phyloP scores from a whole-genome alignment of 2,329 filamentous ascomycete genomes.

The Lachnellula suecica region DNA sequence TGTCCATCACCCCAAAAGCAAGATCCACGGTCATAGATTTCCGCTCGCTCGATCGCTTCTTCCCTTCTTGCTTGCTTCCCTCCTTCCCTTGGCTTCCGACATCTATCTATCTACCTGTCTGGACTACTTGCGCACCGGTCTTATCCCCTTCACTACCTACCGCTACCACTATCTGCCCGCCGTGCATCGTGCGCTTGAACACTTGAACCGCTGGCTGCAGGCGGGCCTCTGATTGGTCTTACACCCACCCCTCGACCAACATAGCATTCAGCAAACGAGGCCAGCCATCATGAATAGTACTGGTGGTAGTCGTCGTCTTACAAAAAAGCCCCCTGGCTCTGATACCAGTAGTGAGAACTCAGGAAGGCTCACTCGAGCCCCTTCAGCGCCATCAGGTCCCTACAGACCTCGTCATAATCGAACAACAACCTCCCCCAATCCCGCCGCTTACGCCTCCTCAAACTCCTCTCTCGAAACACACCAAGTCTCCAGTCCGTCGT shows the following conservation, averaged over 20 bases:
- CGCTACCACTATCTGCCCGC: too few relatives aligned
- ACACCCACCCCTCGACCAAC: background rate
- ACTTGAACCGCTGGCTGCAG: too few relatives aligned
- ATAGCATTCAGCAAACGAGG: background rate
- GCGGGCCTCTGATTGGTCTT: background rate
- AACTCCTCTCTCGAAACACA: conserved; percentile 35
- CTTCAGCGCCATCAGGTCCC: conserved; percentile 50
- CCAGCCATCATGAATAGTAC: conserved; percentile 28
- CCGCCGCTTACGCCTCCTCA: conserved; percentile 40
- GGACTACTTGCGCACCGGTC: too few relatives aligned
- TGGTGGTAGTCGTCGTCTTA: conserved; percentile 53
- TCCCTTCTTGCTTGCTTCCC: too few relatives aligned
- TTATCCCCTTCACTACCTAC: too few relatives aligned
- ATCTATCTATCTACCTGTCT: too few relatives aligned
- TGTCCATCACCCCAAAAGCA: too few relatives aligned
- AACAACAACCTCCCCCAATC: conserved; percentile 44
- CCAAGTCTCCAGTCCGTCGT: conserved; percentile 29
- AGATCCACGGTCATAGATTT: too few relatives aligned
- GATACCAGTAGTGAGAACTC: conserved; percentile 64
- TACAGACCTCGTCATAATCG: conserved; percentile 35
- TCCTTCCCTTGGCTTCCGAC: too few relatives aligned
- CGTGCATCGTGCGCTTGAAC: too few relatives aligned
- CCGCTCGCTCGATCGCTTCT: too few relatives aligned
- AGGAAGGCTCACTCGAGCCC: conserved; percentile 59
- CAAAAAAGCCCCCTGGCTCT: conserved; percentile 57